Percentiles rank a stretch among this genome's conserved stretches.
Evolutionary conservation across 2,329 filamentous ascomycete genomes (phyloP).

Genomic region (Curvularia verruculosa): DNA sequence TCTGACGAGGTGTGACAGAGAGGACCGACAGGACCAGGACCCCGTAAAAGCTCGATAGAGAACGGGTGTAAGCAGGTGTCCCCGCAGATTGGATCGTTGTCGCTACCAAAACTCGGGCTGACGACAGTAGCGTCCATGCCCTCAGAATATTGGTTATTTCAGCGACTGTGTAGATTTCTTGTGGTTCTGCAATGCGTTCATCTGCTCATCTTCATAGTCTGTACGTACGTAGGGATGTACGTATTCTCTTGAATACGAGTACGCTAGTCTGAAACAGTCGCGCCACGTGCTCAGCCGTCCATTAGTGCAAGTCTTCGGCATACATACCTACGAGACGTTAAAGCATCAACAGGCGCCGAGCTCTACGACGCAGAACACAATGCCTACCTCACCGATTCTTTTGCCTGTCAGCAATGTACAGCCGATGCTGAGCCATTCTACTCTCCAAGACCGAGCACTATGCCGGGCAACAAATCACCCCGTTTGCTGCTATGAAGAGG

Average conservation of each 20-base stretch:
- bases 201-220: background rate
- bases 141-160: background rate
- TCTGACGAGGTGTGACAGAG: conserved; percentile 1
- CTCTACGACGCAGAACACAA: background rate
- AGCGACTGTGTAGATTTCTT: background rate
- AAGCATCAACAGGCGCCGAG: background rate
- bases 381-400: background rate
- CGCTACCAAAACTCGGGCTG: background rate
- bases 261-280: background rate
- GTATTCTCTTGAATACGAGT: background rate
- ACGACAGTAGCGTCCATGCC: background rate
- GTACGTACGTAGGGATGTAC: too few relatives aligned
- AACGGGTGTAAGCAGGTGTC: background rate
- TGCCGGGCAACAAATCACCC: conserved; percentile 2
- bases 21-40: background rate
- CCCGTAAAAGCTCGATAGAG: background rate
- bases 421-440: background rate
- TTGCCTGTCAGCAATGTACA: background rate
- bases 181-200: background rate
- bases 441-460: background rate
- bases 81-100: background rate
- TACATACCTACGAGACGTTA: background rate
- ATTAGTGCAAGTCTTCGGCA: background rate
- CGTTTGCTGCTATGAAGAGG: conserved; percentile 11
- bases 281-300: background rate